Percentiles rank a stretch among this genome's conserved stretches.
phyloP scores from a whole-genome alignment of 2,329 filamentous ascomycete genomes.

The Claviceps pazoutovae region DNA sequence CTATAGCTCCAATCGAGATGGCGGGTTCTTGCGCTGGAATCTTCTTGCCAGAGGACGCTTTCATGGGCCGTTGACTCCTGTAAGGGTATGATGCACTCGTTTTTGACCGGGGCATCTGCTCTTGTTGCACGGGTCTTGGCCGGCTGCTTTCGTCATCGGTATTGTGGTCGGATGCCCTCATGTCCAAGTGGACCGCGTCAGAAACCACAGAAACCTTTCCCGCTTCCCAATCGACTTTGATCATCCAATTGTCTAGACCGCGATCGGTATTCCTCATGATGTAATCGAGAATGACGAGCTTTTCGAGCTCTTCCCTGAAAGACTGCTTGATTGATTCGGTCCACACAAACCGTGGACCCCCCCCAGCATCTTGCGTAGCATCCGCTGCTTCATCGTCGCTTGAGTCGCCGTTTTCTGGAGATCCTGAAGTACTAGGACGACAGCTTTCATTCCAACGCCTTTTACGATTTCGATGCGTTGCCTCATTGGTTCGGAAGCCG shows the following conservation, averaged over 20 bases:
- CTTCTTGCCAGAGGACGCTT: conserved; percentile 40
- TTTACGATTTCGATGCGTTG: conserved; percentile 48
- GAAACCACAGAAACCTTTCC: conserved; percentile 76
- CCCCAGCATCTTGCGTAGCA: conserved; percentile 34
- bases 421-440: conserved; percentile 40
- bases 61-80: conserved; percentile 71
- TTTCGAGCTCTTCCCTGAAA: conserved; percentile 90
- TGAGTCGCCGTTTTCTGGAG: conserved; percentile 49
- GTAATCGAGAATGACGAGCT: conserved; percentile 92
- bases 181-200: conserved; percentile 58
- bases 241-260: conserved; percentile 98
- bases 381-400: conserved; percentile 42
- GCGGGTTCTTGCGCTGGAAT: conserved; percentile 35
- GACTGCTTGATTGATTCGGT: conserved; percentile 78
- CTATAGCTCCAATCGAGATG: conserved; percentile 80
- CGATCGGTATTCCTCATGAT: conserved; percentile 98
- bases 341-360: conserved; percentile 58
- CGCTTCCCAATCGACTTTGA: conserved; percentile 78
- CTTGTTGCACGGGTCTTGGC: conserved; percentile 47
- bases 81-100: conserved; percentile 50
- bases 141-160: conserved; percentile 25
- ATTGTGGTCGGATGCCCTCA: conserved; percentile 27
- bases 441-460: conserved; percentile 73
- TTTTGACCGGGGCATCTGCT: conserved; percentile 26
- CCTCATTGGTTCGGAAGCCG: conserved; percentile 54